Base-by-base conservation (phyloP, 225 moss, liverwort and hornwort species). In the Anthoceros angustus region DNA sequence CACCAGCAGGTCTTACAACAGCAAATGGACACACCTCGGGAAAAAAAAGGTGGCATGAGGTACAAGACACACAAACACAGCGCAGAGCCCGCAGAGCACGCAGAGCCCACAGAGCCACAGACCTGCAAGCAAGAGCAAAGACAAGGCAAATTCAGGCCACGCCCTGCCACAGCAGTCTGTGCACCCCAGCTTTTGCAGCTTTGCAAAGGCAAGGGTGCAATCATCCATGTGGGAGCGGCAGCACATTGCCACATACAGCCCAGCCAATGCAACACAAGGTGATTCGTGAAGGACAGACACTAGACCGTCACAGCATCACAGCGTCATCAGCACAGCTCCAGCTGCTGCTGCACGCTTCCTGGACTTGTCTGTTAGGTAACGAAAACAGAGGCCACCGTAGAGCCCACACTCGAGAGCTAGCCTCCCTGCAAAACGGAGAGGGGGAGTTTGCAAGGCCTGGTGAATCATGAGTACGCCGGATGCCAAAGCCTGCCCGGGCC, bases 281-380 rank as follows among this genome's bases (percentile, higher is more conserved):
- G 32, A 32, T 32, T 32, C 32, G 32, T 32, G 32, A 32, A 32
- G 32, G 32, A 32, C 32, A 32, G 32, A 32, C 32, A 32, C 32
- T 32, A 4, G 32, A 32, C 32, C 32, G 32, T 32, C 32, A 32
- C 32, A 32, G 32, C 32, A 4, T 32, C 32, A 32, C 32, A 32
- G 32, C 32, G 32, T 32, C 32, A 32, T 32, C 32, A 32, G 32
- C 32, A 32, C 32, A 32, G 32, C 55, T 55, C 55, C n/a, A 20
- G 55, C n/a, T 18, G n/a, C 12, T 55, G 55, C 14, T 9, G 55
- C 16, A 18, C 55, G n/a, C n/a, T 7, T 20, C 55, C 55, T 55
- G 8, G 8, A 23, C 55, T 23, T 55, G 55, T 55, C n/a, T 55
- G 55, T 55, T 55, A 55, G 55, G n/a, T 55, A 55, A 55, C 55